Percentiles rank a stretch among this genome's conserved stretches.
phyloP scores from a whole-genome alignment of 768 basidiomycete genomes.

The Pulveroboletus sp. region DNA sequence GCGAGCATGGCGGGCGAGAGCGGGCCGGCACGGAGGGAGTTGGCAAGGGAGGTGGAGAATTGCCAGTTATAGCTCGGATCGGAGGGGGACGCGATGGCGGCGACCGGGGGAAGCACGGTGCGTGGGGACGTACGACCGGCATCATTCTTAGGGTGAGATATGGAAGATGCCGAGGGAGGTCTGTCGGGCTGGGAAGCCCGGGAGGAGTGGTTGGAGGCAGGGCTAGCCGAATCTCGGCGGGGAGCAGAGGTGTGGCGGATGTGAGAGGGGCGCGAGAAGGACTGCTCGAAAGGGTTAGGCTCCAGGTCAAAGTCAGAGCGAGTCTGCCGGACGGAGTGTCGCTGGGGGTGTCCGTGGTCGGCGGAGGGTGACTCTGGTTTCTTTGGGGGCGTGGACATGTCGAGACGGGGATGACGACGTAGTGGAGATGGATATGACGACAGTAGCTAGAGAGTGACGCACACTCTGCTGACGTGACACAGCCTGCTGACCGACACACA shows the following conservation, averaged over 20 bases:
- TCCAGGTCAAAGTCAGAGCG: conserved; percentile 73
- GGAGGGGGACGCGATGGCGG: conserved; percentile 62
- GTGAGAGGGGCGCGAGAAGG: conserved; percentile 67
- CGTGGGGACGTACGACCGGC: conserved; percentile 43
- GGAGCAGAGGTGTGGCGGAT: conserved; percentile 41
- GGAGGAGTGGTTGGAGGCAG: conserved; percentile 34
- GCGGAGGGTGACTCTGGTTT: conserved; percentile 35
- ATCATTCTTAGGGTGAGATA: conserved; percentile 29
- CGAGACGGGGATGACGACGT: conserved; percentile 20
- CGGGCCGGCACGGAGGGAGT: conserved; percentile 88
- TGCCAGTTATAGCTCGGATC: conserved; percentile 55
- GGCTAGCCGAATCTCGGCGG: conserved; percentile 31
- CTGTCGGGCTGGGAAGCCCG: conserved; percentile 35
- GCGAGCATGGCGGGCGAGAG: conserved; percentile 96
- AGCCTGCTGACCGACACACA: conserved; percentile 15
- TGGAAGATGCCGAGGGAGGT: conserved; percentile 33
- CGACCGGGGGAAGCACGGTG: conserved; percentile 78
- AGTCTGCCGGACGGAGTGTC: conserved; percentile 38
- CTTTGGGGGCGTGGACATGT: conserved; percentile 29
- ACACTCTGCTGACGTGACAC: conserved; percentile 17
- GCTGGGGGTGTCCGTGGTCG: conserved; percentile 9
- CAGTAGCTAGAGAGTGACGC: conserved; percentile 18
- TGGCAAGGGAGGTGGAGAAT: conserved; percentile 55
- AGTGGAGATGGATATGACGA: conserved; percentile 23
- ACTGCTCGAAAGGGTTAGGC: conserved; percentile 93